Percentiles rank a stretch among this genome's conserved stretches.
Evolutionary conservation across 345 rosid genomes (phyloP).

Genomic region (Bruguiera parviflora): DNA sequence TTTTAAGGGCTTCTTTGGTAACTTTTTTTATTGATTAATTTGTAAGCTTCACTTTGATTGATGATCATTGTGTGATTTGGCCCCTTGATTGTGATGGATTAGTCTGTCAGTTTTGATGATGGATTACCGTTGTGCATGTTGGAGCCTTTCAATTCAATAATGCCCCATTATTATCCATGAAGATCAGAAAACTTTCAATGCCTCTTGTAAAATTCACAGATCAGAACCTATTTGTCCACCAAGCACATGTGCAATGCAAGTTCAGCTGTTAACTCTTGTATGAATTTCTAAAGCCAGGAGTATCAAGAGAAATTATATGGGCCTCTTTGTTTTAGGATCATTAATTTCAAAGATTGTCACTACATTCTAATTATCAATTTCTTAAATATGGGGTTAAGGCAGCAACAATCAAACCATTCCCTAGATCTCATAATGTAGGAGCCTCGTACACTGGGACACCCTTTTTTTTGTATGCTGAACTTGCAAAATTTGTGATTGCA

Average conservation of each 20-base stretch:
- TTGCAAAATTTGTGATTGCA: neutral
- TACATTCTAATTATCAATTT: neutral
- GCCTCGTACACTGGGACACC: neutral
- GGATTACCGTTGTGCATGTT: neutral
- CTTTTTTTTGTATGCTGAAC: neutral
- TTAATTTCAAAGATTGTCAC: neutral
- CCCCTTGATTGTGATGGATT: neutral
- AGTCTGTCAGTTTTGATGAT: neutral
- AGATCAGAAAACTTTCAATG: neutral
- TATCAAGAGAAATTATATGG: neutral
- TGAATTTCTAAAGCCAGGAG: neutral
- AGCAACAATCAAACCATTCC: neutral
- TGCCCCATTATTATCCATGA: neutral
- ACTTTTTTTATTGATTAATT: neutral
- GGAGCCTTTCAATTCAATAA: neutral
- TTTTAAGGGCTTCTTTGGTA: neutral
- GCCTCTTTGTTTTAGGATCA: neutral
- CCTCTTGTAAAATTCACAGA: neutral
- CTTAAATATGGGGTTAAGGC: neutral
- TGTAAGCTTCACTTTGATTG: neutral
- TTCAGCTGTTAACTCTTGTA: neutral
- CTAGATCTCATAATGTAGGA: neutral
- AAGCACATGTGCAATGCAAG: neutral
- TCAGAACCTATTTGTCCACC: neutral
- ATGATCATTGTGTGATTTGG: neutral